phyloP scores from a whole-genome alignment of 495 filamentous ascomycete species.

The Corynascus novoguineensis region DNA sequence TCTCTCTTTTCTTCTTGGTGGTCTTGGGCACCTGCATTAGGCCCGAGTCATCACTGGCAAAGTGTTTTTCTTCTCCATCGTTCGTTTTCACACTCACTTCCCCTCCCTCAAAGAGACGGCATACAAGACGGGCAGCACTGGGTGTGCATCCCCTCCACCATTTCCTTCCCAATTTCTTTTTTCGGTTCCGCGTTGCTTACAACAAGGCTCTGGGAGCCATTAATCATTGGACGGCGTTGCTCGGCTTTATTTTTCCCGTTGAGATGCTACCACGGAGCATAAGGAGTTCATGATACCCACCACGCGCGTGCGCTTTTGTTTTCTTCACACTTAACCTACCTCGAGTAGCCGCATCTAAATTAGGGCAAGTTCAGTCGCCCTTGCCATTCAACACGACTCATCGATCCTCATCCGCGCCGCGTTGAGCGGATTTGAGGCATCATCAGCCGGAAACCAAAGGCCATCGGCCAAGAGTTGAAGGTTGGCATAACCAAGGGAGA shows the following conservation, averaged over 20 bases:
- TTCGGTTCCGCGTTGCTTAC: neutral
- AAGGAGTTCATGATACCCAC: constrained; percentile 13
- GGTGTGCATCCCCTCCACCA: neutral
- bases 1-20: neutral
- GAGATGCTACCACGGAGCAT: neutral
- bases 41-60: neutral
- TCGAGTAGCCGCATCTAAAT: neutral
- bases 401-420: too few species aligned
- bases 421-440: too few species aligned
- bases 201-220: constrained; percentile 7
- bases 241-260: neutral
- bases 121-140: neutral
- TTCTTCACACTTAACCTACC: neutral
- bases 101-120: neutral
- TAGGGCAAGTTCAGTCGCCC: neutral
- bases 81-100: neutral
- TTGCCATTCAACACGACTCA: neutral
- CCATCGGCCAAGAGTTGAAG: too few species aligned
- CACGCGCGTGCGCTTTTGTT: neutral
- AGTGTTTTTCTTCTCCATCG: neutral
- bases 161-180: neutral
- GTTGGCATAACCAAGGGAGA: too few species aligned
- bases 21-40: constrained; percentile 3
- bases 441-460: too few species aligned
- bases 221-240: neutral